Conservation (phyloP, 1,284 basidiomycete species). For the Puccinia hordei region DNA sequence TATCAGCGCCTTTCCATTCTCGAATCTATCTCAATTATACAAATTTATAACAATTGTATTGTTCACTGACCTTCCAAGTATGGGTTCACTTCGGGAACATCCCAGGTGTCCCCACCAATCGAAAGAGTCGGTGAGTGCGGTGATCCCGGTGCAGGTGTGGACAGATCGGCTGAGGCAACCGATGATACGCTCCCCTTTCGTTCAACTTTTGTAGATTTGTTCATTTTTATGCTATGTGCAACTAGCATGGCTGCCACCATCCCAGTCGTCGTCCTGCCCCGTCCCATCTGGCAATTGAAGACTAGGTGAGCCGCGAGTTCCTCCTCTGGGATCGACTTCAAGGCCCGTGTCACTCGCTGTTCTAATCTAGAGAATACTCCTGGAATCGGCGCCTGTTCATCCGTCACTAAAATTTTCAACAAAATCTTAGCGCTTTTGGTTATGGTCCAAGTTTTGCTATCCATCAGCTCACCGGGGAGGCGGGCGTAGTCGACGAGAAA, state of each 20-base stretch:
- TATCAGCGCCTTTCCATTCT: conserved; percentile 54
- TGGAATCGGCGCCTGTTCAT: conserved; percentile 91
- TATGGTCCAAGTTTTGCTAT: no score
- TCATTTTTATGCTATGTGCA: conserved; percentile 69
- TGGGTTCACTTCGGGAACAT: conserved; percentile 74
- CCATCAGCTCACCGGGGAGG: conserved; percentile 28
- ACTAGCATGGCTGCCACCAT: conserved; percentile 79
- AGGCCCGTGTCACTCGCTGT: conserved; percentile 69
- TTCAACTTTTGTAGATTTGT: conserved; percentile 52
- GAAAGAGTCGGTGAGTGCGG: conserved; percentile 54
- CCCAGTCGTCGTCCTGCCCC: conserved; percentile 74
- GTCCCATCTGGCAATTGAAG: conserved; percentile 85
- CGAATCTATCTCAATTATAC: not conserved
- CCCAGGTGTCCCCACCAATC: conserved; percentile 50
- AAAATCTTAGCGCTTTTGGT: not conserved
- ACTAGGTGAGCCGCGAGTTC: conserved; percentile 69
- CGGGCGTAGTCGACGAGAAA: conserved; percentile 50
- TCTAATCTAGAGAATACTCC: conserved; percentile 77
- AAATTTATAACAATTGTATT: conserved; percentile 7
- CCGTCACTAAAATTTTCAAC: conserved; percentile 68
- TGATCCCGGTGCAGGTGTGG: conserved; percentile 66
- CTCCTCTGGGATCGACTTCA: conserved; percentile 63
- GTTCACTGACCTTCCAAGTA: conserved; percentile 75
- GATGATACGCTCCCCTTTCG: conserved; percentile 62
- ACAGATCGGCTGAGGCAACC: conserved; percentile 58